Evolutionary conservation across 257 asterid genomes (phyloP), one percentile per base, ranked within the genome.

Genomic region (Solanum rostratum): DNA sequence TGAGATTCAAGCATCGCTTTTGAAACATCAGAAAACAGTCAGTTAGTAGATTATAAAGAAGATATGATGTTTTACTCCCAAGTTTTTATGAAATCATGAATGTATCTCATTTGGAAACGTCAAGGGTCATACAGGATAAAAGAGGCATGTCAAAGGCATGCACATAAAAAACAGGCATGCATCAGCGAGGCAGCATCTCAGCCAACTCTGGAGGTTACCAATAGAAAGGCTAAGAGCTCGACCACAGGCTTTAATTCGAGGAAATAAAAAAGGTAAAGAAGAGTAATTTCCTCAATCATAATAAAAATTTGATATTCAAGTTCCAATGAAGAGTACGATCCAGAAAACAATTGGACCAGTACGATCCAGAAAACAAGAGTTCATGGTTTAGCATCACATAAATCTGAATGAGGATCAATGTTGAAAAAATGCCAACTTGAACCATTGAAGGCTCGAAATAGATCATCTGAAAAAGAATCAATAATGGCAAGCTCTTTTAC

Each of bases 401-500:
- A 49, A 49, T 76, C 88, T 55, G 84, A 86, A 63, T 76, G 89
- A 16, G 43, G 37, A 65, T 65, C 70, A 29, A 90, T 88, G 83
- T 84, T 30, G 68, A 95, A 93, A 83, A 93, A 92, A 86, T 95
- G 98, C 98, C 99, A 96, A 85, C 95, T 92, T 5, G 92, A 89
- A 84, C 89, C 89, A 86, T 89, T 80, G 86, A 95, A 95, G 63
- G 96, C 94, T 86, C 91, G 91, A 45, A 89, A 89, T 84, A 10
- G 85, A 84, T 95, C 93, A 79, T 91, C 95, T 16, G 91, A 87
- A 60, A 69, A 83, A 12, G 88, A 53, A 80, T 63, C 29, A 57
- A 91, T 73, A 57, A 91, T 73, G 5, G 66, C 22, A 49, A 89
- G 60, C 89, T 94, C 98, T 54, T 89, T 85, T 10, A 92, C 80